Conservation (phyloP, 1,139 yeast genomes). For the Tardiomyces digboiensis region DNA sequence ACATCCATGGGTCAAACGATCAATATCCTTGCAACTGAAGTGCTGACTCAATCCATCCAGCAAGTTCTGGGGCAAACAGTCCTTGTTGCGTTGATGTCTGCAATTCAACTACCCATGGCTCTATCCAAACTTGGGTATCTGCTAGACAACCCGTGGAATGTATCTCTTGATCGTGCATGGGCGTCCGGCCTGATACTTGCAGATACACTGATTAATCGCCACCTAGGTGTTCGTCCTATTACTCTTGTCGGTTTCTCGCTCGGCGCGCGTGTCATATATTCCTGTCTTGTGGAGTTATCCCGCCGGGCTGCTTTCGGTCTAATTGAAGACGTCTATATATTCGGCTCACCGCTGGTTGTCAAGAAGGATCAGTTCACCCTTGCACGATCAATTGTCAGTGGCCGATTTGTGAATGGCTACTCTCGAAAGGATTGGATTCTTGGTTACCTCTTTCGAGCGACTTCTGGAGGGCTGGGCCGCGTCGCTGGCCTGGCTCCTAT, state of each 20-base stretch:
- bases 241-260: conserved; percentile 90
- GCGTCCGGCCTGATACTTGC: conserved; percentile 89
- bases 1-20: conserved; percentile 96
- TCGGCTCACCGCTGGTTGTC: conserved; percentile 85
- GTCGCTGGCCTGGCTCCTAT: conserved; percentile 87
- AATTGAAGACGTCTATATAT: conserved; percentile 77
- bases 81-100: conserved; percentile 90
- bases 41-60: conserved; percentile 85
- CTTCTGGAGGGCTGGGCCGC: conserved; percentile 85
- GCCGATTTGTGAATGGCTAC: conserved; percentile 83
- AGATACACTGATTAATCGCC: conserved; percentile 78
- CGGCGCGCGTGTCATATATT: conserved; percentile 88
- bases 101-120: conserved; percentile 88
- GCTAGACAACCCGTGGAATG: conserved; percentile 97
- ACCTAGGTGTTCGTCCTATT: conserved; percentile 86
- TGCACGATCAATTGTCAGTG: conserved; percentile 85
- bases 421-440: conserved; percentile 94
- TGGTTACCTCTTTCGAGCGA: conserved; percentile 91
- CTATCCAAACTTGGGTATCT: conserved; percentile 82
- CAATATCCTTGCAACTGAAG: conserved; percentile 86
- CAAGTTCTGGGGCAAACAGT: conserved; percentile 92
- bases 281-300: conserved; percentile 82
- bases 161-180: conserved; percentile 96
- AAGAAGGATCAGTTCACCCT: conserved; percentile 68
- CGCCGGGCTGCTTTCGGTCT: conserved; percentile 81